Conservation (phyloP, 2,329 filamentous ascomycete species). For the Raffaelea deltoideospora region DNA sequence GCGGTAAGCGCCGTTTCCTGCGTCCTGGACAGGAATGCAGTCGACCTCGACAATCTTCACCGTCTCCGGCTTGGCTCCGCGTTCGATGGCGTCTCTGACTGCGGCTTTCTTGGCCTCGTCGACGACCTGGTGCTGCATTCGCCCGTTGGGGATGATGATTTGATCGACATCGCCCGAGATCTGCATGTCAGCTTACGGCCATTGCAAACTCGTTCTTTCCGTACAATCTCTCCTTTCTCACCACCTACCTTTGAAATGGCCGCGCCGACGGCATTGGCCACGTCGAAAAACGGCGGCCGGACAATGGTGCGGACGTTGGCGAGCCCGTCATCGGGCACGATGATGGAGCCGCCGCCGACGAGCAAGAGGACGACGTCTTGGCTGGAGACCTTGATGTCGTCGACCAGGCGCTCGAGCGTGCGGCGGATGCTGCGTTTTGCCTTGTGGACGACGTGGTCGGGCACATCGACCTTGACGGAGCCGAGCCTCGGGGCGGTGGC, state of each 20-base stretch:
- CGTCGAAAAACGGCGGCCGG: conserved; percentile 39
- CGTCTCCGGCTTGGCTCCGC: conserved; percentile 25
- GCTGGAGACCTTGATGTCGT: conserved; percentile 47
- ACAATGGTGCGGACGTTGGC: conserved; percentile 39
- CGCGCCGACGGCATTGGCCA: conserved; percentile 51
- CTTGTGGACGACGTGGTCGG: conserved; percentile 21
- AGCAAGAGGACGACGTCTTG: conserved; percentile 44
- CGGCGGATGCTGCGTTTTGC: conserved; percentile 25
- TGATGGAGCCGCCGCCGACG: conserved; percentile 47
- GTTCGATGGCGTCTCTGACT: too few relatives aligned
- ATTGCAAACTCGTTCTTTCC: too few relatives aligned
- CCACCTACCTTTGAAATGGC: too few relatives aligned
- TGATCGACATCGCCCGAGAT: too few relatives aligned
- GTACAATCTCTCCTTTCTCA: too few relatives aligned
- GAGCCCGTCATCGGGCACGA: conserved; percentile 39
- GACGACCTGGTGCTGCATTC: conserved; percentile 22
- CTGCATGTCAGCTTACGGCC: too few relatives aligned
- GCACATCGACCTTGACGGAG: too few relatives aligned
- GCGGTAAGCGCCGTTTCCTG: too few relatives aligned
- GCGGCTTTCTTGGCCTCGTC: conserved; percentile 24
- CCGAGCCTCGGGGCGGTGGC: too few relatives aligned
- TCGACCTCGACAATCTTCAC: conserved; percentile 31
- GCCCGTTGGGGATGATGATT: conserved; percentile 31
- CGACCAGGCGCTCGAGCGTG: conserved; percentile 40
- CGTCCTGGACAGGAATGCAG: too few relatives aligned